A percentile compares a stretch with the other conserved stretches of the same genome.
These are phyloP conservation scores for Myriosclerotinia curreyana DNA, from an alignment of 2,329 filamentous ascomycete genomes.

Conservation along the genomic window DNA sequence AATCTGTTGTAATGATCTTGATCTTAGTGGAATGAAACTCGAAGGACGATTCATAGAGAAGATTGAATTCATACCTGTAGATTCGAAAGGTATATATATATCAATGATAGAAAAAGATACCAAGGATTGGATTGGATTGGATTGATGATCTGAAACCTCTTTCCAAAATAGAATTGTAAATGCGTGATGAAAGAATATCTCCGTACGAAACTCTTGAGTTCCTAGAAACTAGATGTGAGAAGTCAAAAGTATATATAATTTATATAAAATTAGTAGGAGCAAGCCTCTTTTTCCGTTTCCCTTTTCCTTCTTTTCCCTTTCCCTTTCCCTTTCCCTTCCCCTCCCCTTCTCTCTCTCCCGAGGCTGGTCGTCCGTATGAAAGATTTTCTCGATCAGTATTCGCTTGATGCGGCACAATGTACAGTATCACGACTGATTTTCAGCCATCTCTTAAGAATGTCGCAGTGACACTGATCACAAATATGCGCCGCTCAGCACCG, in stretches of 20 bases:
- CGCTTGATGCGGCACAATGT: conserved; percentile 14
- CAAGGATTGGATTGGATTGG: too few relatives aligned
- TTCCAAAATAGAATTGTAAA: not conserved
- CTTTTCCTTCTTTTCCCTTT: too few relatives aligned
- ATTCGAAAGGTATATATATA: not conserved
- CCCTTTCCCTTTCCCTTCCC: not conserved
- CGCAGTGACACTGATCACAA: conserved; percentile 23
- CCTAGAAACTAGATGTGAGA: conserved; percentile 15
- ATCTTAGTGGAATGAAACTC: conserved; percentile 5
- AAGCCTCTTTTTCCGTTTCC: too few relatives aligned
- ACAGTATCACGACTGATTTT: conserved; percentile 12
- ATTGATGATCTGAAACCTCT: not conserved
- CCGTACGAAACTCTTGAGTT: conserved; percentile 4
- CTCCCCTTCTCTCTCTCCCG: not conserved
- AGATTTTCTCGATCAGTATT: conserved; percentile 13
- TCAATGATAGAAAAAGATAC: not conserved
- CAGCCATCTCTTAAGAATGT: conserved; percentile 21
- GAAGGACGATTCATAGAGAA: not conserved
- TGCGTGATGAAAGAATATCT: not conserved
- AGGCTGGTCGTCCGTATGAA: conserved; percentile 1
- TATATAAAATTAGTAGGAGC: conserved; percentile 17
- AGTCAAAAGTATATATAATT: conserved; percentile 7
- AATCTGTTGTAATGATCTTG: conserved; percentile 3
- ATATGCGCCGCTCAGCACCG: conserved; percentile 11
- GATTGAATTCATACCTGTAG: conserved; percentile 10